A percentile compares a stretch with the other conserved stretches of the same genome.
Conservation (phyloP, 2,329 filamentous ascomycete species). For the Colletotrichum sp. region DNA sequence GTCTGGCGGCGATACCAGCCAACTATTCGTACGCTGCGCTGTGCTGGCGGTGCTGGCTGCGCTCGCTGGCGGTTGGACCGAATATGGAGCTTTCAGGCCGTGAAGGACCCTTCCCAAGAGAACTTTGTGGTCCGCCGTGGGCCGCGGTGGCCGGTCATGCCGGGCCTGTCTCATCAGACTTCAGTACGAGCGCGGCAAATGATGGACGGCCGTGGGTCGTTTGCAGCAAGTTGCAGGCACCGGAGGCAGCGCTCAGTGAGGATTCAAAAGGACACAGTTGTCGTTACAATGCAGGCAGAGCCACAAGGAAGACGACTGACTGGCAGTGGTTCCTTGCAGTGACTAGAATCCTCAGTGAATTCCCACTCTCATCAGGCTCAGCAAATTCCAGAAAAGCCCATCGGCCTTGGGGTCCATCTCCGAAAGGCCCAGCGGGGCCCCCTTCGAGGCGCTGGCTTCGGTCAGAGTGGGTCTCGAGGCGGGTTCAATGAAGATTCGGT, state of each 20-base stretch:
- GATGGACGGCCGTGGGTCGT: not conserved
- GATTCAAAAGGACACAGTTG: slow-evolving; percentile 14
- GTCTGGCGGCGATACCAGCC: not conserved
- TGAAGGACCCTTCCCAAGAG: not conserved
- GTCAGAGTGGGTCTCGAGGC: slow-evolving; percentile 1
- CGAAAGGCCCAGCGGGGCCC: not conserved
- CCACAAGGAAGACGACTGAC: not conserved
- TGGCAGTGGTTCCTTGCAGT: not conserved
- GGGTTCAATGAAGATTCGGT: slow-evolving; percentile 1
- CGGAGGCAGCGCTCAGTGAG: not conserved
- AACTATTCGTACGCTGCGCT: not conserved
- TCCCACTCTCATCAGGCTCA: not conserved
- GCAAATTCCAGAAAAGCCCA: not conserved
- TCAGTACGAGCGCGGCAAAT: slow-evolving; percentile 6
- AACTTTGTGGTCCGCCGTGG: not conserved
- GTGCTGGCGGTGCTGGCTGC: not conserved
- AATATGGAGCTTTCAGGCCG: not conserved
- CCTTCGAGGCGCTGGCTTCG: not conserved
- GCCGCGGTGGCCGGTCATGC: slow-evolving; percentile 7
- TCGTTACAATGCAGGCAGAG: not conserved
- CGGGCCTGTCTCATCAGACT: slow-evolving; percentile 5
- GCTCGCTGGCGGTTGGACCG: not conserved
- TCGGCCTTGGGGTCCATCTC: not conserved
- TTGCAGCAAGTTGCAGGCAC: not conserved
- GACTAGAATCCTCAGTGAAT: not conserved